Base-by-base conservation (phyloP, 2,329 filamentous ascomycete genomes). In the Fusarium nodosum region DNA sequence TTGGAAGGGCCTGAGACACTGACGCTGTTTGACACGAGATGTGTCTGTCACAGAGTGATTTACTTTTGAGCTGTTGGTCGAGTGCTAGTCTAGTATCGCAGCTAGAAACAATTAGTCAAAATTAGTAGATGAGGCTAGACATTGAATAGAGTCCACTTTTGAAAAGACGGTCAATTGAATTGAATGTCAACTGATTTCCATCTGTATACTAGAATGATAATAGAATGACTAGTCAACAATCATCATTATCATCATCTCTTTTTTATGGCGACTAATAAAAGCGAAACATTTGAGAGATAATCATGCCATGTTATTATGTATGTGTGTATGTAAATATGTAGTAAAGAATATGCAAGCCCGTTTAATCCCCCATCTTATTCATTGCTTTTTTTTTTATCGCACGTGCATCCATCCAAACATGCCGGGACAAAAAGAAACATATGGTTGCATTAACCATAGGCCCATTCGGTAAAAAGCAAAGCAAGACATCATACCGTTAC, bases 331-430 rank as follows among this genome's bases (percentile, higher is more conserved):
- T 11, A 42, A 24, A 6, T 44, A 44, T 26, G 41, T 44, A 15
- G 26, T 44, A 9, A n/a, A 46, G 28, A 24, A 39, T 36, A 60
- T 55, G 51, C 42, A 39, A 13, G 10, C 24, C 41, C 41, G 16
- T 44, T 44, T 44, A 18, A 44, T 44, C 28, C 41, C 33, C 16
- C 42, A 18, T 18, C 20, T 41, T 26, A 22, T 33, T 42, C 24
- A 18, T 55, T 64, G 22, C 63, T 66, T 66, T 67, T 51, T 51
- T 9, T 11, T 30, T 24, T 24, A 5, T 24, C 41, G 45, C 58
- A 64, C 46, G 46, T 65, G 61, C 53, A 33, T 24, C 53, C 46
- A 64, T 24, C 60, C 46, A 64, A 51, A 51, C 45, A 30, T 51
- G 34, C 24, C 42, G 30, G 30, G 18, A 20, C 22, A 42, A 44